phyloP scores from a whole-genome alignment of 345 rosid genomes.

The Cardamine occulta region DNA sequence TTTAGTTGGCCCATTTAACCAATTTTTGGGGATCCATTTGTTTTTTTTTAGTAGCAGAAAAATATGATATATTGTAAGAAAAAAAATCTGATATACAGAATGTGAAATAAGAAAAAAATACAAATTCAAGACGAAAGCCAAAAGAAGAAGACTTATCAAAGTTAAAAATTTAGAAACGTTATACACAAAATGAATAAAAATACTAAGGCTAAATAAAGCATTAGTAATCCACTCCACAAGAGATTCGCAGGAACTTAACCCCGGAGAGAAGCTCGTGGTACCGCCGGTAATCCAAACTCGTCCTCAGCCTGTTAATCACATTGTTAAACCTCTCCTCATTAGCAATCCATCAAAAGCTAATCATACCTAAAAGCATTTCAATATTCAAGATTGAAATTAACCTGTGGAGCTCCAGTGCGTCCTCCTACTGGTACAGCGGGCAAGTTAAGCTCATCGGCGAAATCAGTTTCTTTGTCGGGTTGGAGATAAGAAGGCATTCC shows the following conservation, averaged over 20 bases:
- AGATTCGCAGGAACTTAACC: constrained; percentile 44
- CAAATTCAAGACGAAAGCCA: neutral
- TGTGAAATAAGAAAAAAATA: neutral
- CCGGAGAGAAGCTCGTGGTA: constrained; percentile 83
- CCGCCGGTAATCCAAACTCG: constrained; percentile 85
- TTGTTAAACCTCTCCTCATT: constrained; percentile 22
- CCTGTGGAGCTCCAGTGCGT: constrained; percentile 62
- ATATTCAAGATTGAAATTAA: constrained; percentile 20
- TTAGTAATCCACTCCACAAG: constrained; percentile 8
- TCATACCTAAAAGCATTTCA: neutral
- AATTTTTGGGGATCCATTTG: neutral
- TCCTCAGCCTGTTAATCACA: constrained; percentile 74
- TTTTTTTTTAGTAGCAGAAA: neutral
- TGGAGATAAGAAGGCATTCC: constrained; percentile 94
- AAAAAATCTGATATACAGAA: neutral
- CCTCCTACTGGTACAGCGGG: constrained; percentile 86
- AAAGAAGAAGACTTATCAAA: constrained; percentile 5
- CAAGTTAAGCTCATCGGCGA: constrained; percentile 71
- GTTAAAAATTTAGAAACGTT: constrained; percentile 3
- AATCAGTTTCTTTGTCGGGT: constrained; percentile 80
- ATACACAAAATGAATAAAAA: constrained; percentile 28
- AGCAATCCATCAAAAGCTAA: neutral
- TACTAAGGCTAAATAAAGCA: constrained; percentile 24
- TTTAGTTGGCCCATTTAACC: constrained; percentile 7
- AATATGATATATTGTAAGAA: neutral